Base-by-base conservation (phyloP, 73 alveolate species). In the Paramecium pentaurelia region DNA sequence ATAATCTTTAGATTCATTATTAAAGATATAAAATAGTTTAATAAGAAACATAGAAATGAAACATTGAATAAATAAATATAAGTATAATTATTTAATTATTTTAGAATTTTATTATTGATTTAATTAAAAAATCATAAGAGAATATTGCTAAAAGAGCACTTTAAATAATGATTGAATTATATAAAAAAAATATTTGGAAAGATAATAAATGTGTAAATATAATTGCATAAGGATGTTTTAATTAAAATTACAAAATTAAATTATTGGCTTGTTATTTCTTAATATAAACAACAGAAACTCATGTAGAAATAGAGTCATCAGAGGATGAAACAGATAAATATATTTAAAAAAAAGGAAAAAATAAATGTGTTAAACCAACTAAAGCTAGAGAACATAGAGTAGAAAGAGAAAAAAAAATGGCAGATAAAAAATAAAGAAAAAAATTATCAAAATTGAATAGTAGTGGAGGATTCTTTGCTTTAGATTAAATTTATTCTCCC, bases 121-220 rank as follows among this genome's bases (percentile, higher is more conserved):
- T 60, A 60, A 60, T 60, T 60, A 60, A 60, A 9, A 64, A 64
- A 28, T 64, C 84, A 10, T 12, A 28, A 64, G 84, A 64, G 6
- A 64, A 64, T 97, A 59, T 97, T 4, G 47, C 91, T 8, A 80
- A 80, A 47, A 80, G 91, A 80, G 91, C 91, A 22, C n/a, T 80
- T 16, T 47, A 80, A 80, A 80, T 80, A 32, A 44, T 80, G 73
- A 80, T 80, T 45, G 91, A 80, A n/a, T 36, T 80, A 27, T 80
- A 97, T 88, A 96, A 93, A 92, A 97, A 95, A 94, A 96, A 95
- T 90, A 93, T 98, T n/a, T 98, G 99, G 99, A 98, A 96, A 77
- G 99, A 98, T 92, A 96, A 97, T n/a, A 98, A 97, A 96, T 95
- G 32, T 75, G 68, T 38, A 14, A 75, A 75, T 38, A 96, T 95